phyloP scores from a whole-genome alignment of 2,329 filamentous ascomycete genomes.

The Penicillium janthinellum region DNA sequence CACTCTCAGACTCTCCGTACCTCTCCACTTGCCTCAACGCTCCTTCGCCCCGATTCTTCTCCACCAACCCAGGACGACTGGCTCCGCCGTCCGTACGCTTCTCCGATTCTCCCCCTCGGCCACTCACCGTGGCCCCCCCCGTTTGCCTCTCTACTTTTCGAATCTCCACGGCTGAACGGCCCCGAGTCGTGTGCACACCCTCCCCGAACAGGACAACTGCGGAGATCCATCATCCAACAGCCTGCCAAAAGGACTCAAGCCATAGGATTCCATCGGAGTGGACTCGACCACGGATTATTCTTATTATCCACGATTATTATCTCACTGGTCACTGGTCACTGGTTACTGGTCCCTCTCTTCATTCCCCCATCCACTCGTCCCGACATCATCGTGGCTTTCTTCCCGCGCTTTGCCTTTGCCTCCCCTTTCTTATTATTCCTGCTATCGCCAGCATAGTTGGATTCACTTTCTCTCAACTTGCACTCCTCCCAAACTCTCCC shows the following conservation, averaged over 20 bases:
- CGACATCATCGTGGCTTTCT: conserved; percentile 17
- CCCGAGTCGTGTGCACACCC: conserved; percentile 8
- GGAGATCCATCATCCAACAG: background rate
- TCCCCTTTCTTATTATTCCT: conserved; percentile 7
- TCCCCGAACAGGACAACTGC: background rate
- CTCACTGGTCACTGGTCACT: background rate
- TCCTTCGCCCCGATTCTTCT: background rate
- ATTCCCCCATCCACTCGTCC: conserved; percentile 4
- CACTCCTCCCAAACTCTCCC: background rate
- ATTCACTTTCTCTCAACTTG: background rate
- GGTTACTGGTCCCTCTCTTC: background rate
- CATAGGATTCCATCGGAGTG: background rate
- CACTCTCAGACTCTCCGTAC: background rate
- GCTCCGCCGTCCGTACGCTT: background rate
- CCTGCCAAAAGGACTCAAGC: background rate
- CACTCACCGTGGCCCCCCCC: conserved; percentile 20
- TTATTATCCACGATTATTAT: background rate
- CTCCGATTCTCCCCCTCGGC: conserved; percentile 19
- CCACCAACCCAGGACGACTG: background rate
- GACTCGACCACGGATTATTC: background rate
- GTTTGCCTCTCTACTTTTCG: conserved; percentile 13
- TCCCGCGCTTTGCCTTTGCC: conserved; percentile 4
- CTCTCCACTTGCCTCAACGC: background rate
- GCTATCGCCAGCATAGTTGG: background rate
- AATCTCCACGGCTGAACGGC: conserved; percentile 1